Evolutionary conservation across 2,329 filamentous ascomycete genomes (phyloP), one percentile per base, ranked within the genome.

Genomic region (Aspergillus oerlinghausenensis): DNA sequence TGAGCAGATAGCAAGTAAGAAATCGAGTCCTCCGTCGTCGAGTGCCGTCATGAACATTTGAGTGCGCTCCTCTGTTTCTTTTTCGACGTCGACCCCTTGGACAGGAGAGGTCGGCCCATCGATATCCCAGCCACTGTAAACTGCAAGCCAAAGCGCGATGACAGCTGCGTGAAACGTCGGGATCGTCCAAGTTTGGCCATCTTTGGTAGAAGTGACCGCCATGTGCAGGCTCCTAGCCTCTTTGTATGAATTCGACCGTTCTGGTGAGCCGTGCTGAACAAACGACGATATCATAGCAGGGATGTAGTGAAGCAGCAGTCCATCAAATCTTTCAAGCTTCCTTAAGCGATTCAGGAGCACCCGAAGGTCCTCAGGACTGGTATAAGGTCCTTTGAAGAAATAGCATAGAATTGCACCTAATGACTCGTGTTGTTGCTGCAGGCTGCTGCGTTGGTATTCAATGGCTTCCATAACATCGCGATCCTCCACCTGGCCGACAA

Each of bases 11-110:
- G 91, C 88, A 19, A 99, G 82, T 62, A 97, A 84, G 68, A 97
- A 96, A 68, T 97, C 92, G 61, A 99, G 89, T 4, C 90, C 92
- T 4, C 92, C 92, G 61, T 97, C 92, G 66, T 92, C 90, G 6
- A 97, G 76, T 3, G 89, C 84, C 52, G 90, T 85, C 54, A 88
- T 79, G 66, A 96, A 95, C 38, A 86, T 81, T 57, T 87, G 88
- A 2, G 88, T 86, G 57, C 91, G 82, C 61, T 87, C 82, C 50
- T 84, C 84, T 53, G 88, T 85, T 72, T 94, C 90, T 74, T 77
- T 75, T 50, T 79, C 76, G 32, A 90, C 75, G 66, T 92, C 84
- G 55, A 88, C 82, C 50, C 82, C 83, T 47, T 80, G 79, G 28
- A 86, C 79, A 26, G 80, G 79, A 50, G 83, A 80, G 60, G 83